phyloP scores from a whole-genome alignment of 768 basidiomycete species.

The Lactarius tabidus region DNA sequence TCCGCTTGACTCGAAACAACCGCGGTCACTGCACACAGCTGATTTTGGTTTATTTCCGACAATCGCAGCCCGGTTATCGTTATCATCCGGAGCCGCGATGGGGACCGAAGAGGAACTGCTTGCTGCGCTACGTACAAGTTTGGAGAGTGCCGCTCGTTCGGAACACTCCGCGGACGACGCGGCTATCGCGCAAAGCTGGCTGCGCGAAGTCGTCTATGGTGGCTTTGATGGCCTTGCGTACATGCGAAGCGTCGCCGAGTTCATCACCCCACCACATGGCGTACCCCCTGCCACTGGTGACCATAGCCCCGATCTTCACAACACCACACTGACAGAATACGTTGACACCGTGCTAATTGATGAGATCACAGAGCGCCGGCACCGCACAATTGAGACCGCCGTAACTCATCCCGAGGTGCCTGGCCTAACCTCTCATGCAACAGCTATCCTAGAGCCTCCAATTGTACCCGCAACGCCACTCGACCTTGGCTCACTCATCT shows the following conservation, averaged over 20 bases:
- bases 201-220: constrained; percentile 74
- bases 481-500: constrained; percentile 44
- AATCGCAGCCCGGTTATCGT: constrained; percentile 33
- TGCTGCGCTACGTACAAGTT: constrained; percentile 25
- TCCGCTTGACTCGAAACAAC: constrained; percentile 42
- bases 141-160: constrained; percentile 20
- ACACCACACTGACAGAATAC: constrained; percentile 6
- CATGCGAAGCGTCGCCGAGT: constrained; percentile 71
- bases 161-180: constrained; percentile 30
- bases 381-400: constrained; percentile 14
- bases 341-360: constrained; percentile 19
- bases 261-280: constrained; percentile 40
- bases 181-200: constrained; percentile 57
- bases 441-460: background rate
- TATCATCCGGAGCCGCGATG: constrained; percentile 25
- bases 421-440: background rate
- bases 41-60: constrained; percentile 64
- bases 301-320: background rate
- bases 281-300: background rate
- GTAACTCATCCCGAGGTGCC: background rate
- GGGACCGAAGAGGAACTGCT: constrained; percentile 33
- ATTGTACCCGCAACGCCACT: constrained; percentile 24
- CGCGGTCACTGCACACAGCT: constrained; percentile 48
- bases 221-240: constrained; percentile 75
- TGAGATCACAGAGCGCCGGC: constrained; percentile 20